Percentiles rank a stretch among this genome's conserved stretches.
phyloP scores from a whole-genome alignment of 129 eudicot species.

The Flaveria ramosissima region DNA sequence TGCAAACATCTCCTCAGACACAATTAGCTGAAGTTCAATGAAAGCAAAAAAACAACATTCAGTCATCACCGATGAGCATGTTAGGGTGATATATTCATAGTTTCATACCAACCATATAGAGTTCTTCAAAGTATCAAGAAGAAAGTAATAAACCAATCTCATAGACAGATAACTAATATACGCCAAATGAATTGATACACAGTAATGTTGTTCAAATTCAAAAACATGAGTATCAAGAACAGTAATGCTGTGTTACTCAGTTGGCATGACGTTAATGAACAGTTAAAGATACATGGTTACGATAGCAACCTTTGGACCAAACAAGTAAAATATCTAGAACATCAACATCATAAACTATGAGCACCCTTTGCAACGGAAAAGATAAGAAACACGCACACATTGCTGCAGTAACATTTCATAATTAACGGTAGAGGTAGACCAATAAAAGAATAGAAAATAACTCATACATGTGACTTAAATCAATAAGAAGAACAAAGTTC shows the following conservation, averaged over 20 bases:
- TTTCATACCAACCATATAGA: not conserved
- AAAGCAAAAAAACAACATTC: not conserved
- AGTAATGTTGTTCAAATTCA: not conserved
- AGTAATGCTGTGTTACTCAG: not conserved
- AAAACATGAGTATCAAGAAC: not conserved
- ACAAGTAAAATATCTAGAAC: too few relatives aligned
- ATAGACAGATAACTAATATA: not conserved
- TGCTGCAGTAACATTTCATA: not conserved
- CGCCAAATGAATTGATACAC: not conserved
- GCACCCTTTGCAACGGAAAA: not conserved
- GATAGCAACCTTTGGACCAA: not conserved
- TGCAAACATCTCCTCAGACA: not conserved
- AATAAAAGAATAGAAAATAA: not conserved
- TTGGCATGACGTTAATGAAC: not conserved
- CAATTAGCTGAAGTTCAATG: not conserved
- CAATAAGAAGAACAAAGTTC: not conserved
- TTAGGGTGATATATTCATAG: not conserved
- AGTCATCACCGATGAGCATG: not conserved
- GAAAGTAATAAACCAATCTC: not conserved
- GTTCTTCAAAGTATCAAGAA: not conserved
- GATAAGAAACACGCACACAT: not conserved
- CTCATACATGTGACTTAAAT: not conserved
- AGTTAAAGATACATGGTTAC: slow-evolving; percentile 2
- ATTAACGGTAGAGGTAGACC: not conserved
- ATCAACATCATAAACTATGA: too few relatives aligned